These are phyloP conservation scores for Colletotrichum coccodes DNA, from an alignment of 2,329 filamentous ascomycete genomes.

Conservation along the genomic window DNA sequence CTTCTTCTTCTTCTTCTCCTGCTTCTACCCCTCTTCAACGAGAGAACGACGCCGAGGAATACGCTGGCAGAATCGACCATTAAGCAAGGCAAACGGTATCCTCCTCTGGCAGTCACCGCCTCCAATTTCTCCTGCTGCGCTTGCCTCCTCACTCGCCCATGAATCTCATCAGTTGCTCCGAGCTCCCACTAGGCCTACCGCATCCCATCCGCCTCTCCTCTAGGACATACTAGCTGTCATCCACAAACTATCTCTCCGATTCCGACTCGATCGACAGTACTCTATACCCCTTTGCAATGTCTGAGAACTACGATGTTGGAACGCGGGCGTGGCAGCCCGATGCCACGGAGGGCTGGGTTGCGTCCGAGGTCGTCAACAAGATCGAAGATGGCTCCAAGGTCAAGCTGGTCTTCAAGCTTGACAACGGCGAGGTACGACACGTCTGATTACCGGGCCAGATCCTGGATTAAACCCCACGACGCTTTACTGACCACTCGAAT, in stretches of 20 bases:
- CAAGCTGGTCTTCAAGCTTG: slow-evolving; percentile 86
- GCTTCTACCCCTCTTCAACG: not conserved
- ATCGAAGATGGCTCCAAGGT: slow-evolving; percentile 86
- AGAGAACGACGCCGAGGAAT: not conserved
- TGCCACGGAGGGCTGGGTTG: slow-evolving; percentile 94
- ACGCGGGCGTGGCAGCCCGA: slow-evolving; percentile 99
- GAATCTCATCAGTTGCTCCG: slow-evolving; percentile 27
- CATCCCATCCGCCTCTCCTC: slow-evolving; percentile 14
- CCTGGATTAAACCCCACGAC: slow-evolving; percentile 13
- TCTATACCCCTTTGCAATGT: slow-evolving; percentile 67
- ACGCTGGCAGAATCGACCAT: not conserved
- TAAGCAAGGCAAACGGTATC: not conserved
- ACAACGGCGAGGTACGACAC: slow-evolving; percentile 84
- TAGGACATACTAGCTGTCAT: slow-evolving; percentile 20
- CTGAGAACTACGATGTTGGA: slow-evolving; percentile 94
- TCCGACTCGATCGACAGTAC: slow-evolving; percentile 1
- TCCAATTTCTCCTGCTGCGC: slow-evolving; percentile 2
- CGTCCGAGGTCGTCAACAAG: slow-evolving; percentile 93
- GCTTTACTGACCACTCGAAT: slow-evolving; percentile 32
- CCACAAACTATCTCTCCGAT: slow-evolving; percentile 24
- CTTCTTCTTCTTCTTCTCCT: not conserved
- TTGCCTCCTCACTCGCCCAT: slow-evolving; percentile 23
- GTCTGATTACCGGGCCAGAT: not conserved
- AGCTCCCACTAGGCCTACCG: slow-evolving; percentile 28
- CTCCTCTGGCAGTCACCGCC: not conserved